A percentile compares a stretch with the other conserved stretches of the same genome.
These are phyloP conservation scores for Anthracocystis walkeri DNA, from an alignment of 1,284 basidiomycete species.

Conservation along the genomic window DNA sequence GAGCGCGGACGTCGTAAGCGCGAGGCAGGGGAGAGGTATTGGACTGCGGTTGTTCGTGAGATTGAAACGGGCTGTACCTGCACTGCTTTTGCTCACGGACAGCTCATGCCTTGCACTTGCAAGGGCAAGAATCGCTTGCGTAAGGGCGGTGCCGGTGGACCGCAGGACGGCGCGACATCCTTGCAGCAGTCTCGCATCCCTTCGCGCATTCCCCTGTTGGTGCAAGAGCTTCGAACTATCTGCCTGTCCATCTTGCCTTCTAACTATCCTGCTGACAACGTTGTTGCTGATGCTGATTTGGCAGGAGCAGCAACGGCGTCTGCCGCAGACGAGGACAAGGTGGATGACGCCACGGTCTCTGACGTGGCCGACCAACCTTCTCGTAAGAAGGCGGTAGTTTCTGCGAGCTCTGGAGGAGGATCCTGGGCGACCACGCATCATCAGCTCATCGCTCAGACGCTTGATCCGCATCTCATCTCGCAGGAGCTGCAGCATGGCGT, in stretches of 20 bases:
- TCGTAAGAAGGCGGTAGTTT: slow-evolving; percentile 6
- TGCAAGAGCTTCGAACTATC: slow-evolving; percentile 83
- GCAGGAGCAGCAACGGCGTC: slow-evolving; percentile 2
- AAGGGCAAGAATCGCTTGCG: slow-evolving; percentile 22
- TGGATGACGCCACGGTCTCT: not conserved
- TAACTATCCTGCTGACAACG: slow-evolving; percentile 72
- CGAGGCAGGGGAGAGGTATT: slow-evolving; percentile 82
- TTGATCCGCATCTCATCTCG: slow-evolving; percentile 77
- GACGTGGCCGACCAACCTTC: not conserved
- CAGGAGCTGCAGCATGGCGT: slow-evolving; percentile 82
- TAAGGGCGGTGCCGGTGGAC: not conserved
- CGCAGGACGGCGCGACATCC: slow-evolving; percentile 1
- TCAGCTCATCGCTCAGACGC: slow-evolving; percentile 70
- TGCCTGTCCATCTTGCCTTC: slow-evolving; percentile 80
- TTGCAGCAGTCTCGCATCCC: slow-evolving; percentile 70
- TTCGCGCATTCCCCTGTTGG: slow-evolving; percentile 79
- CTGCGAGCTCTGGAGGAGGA: slow-evolving; percentile 8
- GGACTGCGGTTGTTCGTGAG: slow-evolving; percentile 83
- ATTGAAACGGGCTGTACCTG: slow-evolving; percentile 85
- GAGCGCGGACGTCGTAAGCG: slow-evolving; percentile 77
- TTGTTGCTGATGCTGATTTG: slow-evolving; percentile 71
- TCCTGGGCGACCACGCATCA: slow-evolving; percentile 50
- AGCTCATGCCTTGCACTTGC: slow-evolving; percentile 68
- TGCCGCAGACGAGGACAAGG: slow-evolving; percentile 8
- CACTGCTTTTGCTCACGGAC: slow-evolving; percentile 75